Evolutionary conservation across 345 rosid species (phyloP).

Genomic region (Eucalyptus grandis): DNA sequence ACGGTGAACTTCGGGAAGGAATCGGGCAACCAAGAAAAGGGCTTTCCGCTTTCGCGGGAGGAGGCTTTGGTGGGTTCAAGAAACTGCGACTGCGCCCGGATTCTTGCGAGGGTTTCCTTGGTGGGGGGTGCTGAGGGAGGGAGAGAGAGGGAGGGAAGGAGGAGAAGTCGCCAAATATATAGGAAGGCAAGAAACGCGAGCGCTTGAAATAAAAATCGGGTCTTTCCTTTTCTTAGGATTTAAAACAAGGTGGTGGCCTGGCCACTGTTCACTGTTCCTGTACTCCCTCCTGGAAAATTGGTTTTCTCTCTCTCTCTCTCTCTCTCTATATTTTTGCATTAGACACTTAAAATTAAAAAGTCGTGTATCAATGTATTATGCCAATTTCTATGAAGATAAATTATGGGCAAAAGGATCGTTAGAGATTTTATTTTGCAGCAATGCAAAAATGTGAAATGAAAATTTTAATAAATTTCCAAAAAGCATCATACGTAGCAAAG

Average conservation of each 20-base stretch:
- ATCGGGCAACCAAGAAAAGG: neutral
- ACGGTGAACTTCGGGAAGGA: neutral
- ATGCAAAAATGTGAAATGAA: neutral
- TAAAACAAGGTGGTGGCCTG: neutral
- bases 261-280: neutral
- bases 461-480: neutral
- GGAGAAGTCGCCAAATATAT: neutral
- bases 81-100: neutral
- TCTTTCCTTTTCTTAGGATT: neutral
- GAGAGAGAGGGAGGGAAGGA: no score
- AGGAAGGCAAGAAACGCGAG: neutral
- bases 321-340: neutral
- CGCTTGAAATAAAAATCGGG: neutral
- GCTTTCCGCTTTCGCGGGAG: neutral
- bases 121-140: neutral
- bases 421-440: neutral
- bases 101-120: neutral
- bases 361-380: neutral
- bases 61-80: neutral
- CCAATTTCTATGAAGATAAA: neutral
- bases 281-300: neutral
- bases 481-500: fast-evolving
- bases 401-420: neutral
- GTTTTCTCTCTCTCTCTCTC: neutral
- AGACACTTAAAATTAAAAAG: neutral